Percentiles rank a stretch among this genome's conserved stretches.
phyloP scores from a whole-genome alignment of 106 monocot species.

The Acanthochlamys bracteata region DNA sequence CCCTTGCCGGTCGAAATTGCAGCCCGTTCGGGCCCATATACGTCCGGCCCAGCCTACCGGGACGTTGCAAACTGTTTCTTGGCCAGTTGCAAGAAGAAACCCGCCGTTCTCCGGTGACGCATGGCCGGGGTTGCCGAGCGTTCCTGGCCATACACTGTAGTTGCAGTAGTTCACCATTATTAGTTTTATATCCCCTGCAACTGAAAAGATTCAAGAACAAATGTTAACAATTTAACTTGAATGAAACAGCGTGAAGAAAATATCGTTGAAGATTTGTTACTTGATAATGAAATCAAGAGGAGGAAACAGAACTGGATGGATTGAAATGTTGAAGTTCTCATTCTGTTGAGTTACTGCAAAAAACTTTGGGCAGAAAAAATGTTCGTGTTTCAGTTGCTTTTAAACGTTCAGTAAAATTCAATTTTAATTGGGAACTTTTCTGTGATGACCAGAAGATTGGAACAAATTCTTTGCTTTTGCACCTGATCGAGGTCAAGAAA shows the following conservation, averaged over 20 bases:
- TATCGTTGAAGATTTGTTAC: neutral
- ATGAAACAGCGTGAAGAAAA: neutral
- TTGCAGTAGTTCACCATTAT: conserved; percentile 66
- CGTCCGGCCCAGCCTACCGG: conserved; percentile 49
- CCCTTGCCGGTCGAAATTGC: conserved; percentile 36
- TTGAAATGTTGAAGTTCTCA: conserved; percentile 4
- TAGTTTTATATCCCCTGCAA: conserved; percentile 22
- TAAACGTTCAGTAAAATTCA: neutral
- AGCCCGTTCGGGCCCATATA: conserved; percentile 53
- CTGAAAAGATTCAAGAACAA: neutral
- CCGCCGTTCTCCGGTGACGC: conserved; percentile 33
- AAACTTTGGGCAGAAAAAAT: too few species aligned
- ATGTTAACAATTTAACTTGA: neutral
- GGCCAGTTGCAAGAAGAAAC: conserved; percentile 30
- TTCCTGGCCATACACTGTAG: conserved; percentile 49
- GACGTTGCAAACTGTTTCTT: conserved; percentile 28
- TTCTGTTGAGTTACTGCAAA: neutral
- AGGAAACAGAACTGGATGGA: conserved; percentile 10
- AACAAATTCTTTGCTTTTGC: too few species aligned
- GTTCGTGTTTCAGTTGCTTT: neutral
- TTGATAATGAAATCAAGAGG: conserved; percentile 11
- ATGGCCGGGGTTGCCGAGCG: conserved; percentile 41
- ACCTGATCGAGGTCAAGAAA: too few species aligned
- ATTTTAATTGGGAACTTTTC: neutral
- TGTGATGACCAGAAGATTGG: neutral